These are phyloP conservation scores for Pholiota molesta DNA, from an alignment of 768 basidiomycete genomes.

Conservation along the genomic window DNA sequence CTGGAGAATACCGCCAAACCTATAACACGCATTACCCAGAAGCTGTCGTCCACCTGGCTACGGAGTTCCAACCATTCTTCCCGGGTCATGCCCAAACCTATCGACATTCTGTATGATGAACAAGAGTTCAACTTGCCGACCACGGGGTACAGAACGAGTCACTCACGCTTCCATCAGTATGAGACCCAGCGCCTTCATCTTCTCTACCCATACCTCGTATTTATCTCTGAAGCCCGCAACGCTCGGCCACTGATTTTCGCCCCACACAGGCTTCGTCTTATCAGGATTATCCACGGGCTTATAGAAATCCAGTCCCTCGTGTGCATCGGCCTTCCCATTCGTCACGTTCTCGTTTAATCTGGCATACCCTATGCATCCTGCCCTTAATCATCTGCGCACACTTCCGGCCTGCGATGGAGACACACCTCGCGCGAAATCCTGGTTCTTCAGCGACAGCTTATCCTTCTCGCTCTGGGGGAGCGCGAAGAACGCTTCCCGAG, in stretches of 20 bases:
- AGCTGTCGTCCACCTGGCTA: slow-evolving; percentile 77
- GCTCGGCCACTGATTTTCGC: slow-evolving; percentile 86
- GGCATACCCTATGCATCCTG: slow-evolving; percentile 66
- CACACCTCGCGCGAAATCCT: slow-evolving; percentile 79
- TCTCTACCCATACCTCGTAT: slow-evolving; percentile 77
- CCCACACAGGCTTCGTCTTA: slow-evolving; percentile 73
- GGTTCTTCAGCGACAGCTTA: slow-evolving; percentile 61
- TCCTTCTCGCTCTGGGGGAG: slow-evolving; percentile 81
- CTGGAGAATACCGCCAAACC: slow-evolving; percentile 42
- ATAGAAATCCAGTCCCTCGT: slow-evolving; percentile 86
- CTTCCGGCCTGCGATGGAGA: not conserved
- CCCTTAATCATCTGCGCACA: not conserved
- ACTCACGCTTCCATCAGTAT: slow-evolving; percentile 86
- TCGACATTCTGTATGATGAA: slow-evolving; percentile 65
- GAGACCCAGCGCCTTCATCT: slow-evolving; percentile 83
- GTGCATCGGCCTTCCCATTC: slow-evolving; percentile 80
- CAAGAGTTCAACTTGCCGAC: not conserved
- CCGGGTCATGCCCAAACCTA: slow-evolving; percentile 71
- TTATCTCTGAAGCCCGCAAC: slow-evolving; percentile 59
- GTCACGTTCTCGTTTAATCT: slow-evolving; percentile 85
- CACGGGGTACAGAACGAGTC: not conserved
- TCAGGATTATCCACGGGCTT: slow-evolving; percentile 71
- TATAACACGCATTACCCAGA: slow-evolving; percentile 89
- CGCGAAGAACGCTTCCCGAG: slow-evolving; percentile 76
- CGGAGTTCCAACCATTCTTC: slow-evolving; percentile 74